Evolutionary conservation across 176 grass and related monocot species (phyloP).

Genomic region (Oryza nivara): DNA sequence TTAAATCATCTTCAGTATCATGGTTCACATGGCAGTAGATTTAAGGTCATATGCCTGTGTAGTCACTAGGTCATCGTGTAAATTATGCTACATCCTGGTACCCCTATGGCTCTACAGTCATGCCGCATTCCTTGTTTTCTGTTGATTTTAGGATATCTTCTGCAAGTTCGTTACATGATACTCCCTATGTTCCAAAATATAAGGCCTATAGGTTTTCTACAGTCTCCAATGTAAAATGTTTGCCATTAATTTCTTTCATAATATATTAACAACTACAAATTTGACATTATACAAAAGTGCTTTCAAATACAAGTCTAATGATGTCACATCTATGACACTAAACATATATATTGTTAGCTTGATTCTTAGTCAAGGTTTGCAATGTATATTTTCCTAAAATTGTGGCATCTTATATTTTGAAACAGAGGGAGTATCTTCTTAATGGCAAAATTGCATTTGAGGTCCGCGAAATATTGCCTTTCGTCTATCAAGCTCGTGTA

Average conservation of each 20-base stretch:
- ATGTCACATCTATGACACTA: too few relatives aligned
- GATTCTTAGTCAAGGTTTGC: too few relatives aligned
- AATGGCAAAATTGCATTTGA: background rate
- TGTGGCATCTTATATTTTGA: too few relatives aligned
- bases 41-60: background rate
- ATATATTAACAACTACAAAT: too few relatives aligned
- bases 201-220: too few relatives aligned
- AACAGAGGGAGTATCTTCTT: background rate
- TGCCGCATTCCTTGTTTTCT: background rate
- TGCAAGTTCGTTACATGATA: slow-evolving; percentile 1
- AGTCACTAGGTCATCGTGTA: background rate
- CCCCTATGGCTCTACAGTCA: background rate
- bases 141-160: slow-evolving; percentile 2
- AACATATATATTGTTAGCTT: too few relatives aligned
- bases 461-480: background rate
- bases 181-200: too few relatives aligned
- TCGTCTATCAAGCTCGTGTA: background rate
- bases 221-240: too few relatives aligned
- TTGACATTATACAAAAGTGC: too few relatives aligned
- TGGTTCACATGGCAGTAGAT: background rate
- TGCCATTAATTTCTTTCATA: too few relatives aligned
- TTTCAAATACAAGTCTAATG: too few relatives aligned
- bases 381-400: too few relatives aligned
- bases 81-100: background rate
- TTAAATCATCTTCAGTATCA: background rate